Base-by-base conservation (phyloP, 371 early-diverging fungal genomes). In the Fennellomyces sp. region DNA sequence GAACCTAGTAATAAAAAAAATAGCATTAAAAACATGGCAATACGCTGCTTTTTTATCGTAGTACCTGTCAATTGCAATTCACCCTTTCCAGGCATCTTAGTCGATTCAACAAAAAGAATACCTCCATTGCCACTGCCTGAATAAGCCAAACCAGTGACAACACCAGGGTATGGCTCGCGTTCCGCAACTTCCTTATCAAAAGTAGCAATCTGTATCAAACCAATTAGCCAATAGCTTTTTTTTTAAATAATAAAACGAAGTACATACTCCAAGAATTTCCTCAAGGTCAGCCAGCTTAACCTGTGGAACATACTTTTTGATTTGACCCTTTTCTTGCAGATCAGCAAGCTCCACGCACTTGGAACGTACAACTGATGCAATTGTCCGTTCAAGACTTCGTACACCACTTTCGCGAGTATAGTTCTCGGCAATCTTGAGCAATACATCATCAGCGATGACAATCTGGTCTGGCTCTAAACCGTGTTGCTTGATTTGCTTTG, bases 361-460 rank as follows among this genome's bases (percentile, higher is more conserved):
- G n/a, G 81, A 67, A 21, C 94, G 80, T 13, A 91, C 86, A 10
- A 93, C 75, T 2, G 88, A 71, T 1, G 88, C 95, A 27, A 94
- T 79, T 39, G 86, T 80, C 26, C 94, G 81, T 55, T 95, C 91
- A 10, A 95, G 67, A 29, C 75, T 80, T 30, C 96, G 84, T 0
- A 95, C 94, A 3, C 96, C 96, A 38, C 91, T 88, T 73, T 95
- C 96, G 21, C 91, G 86, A 23, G 94, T 94, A 72, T 93, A 95
- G 3, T 85, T 82, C 5, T 83, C 85, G 2, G 88, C 87, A 7
- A 94, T 66, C 47, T 84, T 81, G 10, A 81, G 51, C 5, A 73
- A 33, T 33, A 33, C 13, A 13, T 33, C 35, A 33, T 33, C 6
- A 8, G 13, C 35, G 35, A 33, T 33, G 13, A 33, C 35, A 1